Evolutionary conservation across 768 basidiomycete genomes (phyloP).

Genomic region (Leucosporidium creatinivorum): DNA sequence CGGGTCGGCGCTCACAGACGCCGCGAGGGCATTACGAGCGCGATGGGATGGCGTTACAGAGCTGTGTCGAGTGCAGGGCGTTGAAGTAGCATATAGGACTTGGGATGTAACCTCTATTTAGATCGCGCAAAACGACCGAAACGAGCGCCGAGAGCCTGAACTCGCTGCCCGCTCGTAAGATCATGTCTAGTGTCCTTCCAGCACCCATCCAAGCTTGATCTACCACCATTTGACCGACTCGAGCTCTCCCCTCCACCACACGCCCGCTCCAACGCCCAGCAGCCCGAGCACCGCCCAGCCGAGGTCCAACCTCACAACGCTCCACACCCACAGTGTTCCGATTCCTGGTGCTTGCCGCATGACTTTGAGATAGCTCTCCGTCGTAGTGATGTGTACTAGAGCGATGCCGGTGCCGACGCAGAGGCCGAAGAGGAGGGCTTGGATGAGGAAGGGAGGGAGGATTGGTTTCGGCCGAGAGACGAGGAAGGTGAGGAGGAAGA

Average conservation of each 20-base stretch:
- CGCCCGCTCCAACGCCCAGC: slow-evolving; percentile 10
- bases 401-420: slow-evolving; percentile 14
- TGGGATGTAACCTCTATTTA: too few relatives aligned
- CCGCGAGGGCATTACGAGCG: too few relatives aligned
- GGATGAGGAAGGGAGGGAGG: slow-evolving; percentile 5
- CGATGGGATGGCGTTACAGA: too few relatives aligned
- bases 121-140: too few relatives aligned
- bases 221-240: too few relatives aligned
- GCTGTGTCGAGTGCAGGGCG: too few relatives aligned
- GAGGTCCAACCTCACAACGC: slow-evolving; percentile 24
- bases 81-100: too few relatives aligned
- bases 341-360: slow-evolving; percentile 23
- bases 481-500: slow-evolving; percentile 28
- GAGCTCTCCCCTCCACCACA: slow-evolving; percentile 10
- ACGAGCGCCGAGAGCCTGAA: too few relatives aligned
- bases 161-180: too few relatives aligned
- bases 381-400: slow-evolving; percentile 19
- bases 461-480: slow-evolving; percentile 4
- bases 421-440: slow-evolving; percentile 17
- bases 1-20: too few relatives aligned
- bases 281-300: slow-evolving; percentile 12
- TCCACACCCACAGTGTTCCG: slow-evolving; percentile 29
- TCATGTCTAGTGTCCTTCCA: too few relatives aligned
- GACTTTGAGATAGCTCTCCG: slow-evolving; percentile 18
- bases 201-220: too few relatives aligned